Base-by-base conservation (phyloP, 495 filamentous ascomycete genomes). In the Articulospora tetracladia region DNA sequence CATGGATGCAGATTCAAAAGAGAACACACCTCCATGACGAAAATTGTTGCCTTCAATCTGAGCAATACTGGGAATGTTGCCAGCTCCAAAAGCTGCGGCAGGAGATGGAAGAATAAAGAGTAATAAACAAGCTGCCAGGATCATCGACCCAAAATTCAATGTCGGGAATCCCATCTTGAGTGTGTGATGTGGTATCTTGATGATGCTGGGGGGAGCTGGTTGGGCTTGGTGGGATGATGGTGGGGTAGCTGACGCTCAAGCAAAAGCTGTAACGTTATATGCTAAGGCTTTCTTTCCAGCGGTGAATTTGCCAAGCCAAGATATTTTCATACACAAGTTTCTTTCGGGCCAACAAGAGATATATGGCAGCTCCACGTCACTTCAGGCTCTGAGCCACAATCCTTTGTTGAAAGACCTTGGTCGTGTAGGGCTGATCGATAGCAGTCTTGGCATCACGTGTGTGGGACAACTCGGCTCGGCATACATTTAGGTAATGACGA, bases 41-140 rank as follows among this genome's bases (percentile, higher is more conserved):
- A 91, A 98, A 69, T 98, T 98, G 66, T 89, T 82, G 23, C 94
- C 94, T 74, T 98, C 94, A 64, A 98, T 86, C 68, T 89, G 85
- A 1, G 93, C 91, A 66, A 98, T 94, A 0, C 88, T 92, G 17
- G 94, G 93, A 62, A 97, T 96, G 68, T 97, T 98, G 26, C 94
- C 94, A 25, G 94, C 94, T 52, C 94, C 94, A 69, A 98, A 98
- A 10, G 93, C 94, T 32, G 81, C 76, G 48, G 83, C 76, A 28
- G 78, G 83, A 19, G 81, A 75, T 17, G 88, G 77, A 22, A 96
- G 76, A 15, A 93, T 70, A 22, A 89, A 72, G 28, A 92, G 72
- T 48, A 86, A 20, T 19, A 83, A 62, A 30, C 72, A 72, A 32
- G 77, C 55, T 63, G 77, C 64, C 53, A 86, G 75, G 64, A 83